These are phyloP conservation scores for Fabrea salina DNA, from an alignment of 169 alveolate genomes.

Conservation along the genomic window DNA sequence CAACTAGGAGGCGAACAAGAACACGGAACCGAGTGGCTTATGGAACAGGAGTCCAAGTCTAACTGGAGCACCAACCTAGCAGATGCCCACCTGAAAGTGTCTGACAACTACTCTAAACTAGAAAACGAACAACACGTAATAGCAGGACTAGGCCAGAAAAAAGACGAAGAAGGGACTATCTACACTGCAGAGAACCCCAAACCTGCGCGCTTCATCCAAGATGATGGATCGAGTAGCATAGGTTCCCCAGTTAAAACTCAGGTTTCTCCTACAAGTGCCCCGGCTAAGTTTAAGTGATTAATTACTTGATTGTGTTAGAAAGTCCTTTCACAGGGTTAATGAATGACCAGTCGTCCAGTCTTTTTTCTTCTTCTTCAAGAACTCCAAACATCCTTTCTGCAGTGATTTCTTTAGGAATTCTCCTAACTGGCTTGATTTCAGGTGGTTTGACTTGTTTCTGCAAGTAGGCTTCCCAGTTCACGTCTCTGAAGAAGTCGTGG, in stretches of 20 bases:
- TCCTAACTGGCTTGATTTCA: neutral
- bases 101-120: constrained; percentile 43
- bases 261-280: too few species aligned
- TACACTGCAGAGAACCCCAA: constrained; percentile 23
- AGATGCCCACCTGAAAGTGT: constrained; percentile 59
- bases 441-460: constrained; percentile 4
- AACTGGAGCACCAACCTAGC: constrained; percentile 63
- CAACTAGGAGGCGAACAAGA: neutral
- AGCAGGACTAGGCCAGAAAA: neutral
- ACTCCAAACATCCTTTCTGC: neutral
- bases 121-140: neutral
- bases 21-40: neutral
- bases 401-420: neutral
- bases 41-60: constrained; percentile 15
- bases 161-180: constrained; percentile 1
- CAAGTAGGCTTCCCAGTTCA: neutral
- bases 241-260: too few species aligned
- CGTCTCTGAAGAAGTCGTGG: neutral
- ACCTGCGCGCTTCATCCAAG: constrained; percentile 17
- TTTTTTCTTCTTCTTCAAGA: constrained; percentile 20
- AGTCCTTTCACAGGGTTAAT: too few species aligned
- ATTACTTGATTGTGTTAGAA: too few species aligned
- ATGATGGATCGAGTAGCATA: too few species aligned
- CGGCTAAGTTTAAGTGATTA: too few species aligned
- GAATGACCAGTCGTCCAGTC: constrained; percentile 19